Evolutionary conservation across 1,284 basidiomycete genomes (phyloP).

Genomic region (Ceratobasidium sp.): DNA sequence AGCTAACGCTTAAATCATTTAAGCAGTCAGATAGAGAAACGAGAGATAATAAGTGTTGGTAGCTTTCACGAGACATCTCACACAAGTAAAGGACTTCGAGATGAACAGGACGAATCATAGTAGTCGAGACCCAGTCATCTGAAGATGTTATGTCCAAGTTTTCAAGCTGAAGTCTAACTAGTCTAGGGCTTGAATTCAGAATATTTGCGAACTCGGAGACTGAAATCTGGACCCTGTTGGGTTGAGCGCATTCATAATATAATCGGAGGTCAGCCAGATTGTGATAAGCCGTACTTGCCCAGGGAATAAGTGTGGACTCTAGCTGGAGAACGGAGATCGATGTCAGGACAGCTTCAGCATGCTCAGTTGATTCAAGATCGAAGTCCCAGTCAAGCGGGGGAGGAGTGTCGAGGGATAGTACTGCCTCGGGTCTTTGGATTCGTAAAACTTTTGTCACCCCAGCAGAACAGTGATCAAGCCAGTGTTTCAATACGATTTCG

Average conservation of each 20-base stretch:
- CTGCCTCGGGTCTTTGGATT: not conserved
- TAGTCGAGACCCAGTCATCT: not conserved
- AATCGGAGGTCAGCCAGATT: no score
- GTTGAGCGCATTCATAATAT: no score
- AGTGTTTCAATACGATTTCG: no score
- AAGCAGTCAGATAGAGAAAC: not conserved
- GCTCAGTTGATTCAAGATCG: not conserved
- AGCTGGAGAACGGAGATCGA: not conserved
- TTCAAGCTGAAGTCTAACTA: not conserved
- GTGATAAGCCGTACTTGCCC: not conserved
- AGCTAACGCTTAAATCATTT: not conserved
- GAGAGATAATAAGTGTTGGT: not conserved
- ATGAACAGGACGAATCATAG: not conserved
- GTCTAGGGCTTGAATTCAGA: not conserved
- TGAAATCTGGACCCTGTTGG: not conserved
- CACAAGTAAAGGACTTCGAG: not conserved
- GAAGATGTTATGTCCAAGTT: not conserved
- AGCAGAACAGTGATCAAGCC: no score
- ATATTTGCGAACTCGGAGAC: not conserved
- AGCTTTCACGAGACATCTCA: not conserved
- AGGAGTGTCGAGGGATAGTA: not conserved
- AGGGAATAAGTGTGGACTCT: not conserved
- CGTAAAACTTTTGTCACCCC: no score
- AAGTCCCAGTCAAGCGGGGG: not conserved
- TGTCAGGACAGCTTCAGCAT: not conserved